These are phyloP conservation scores for Dioscorea dumetorum DNA, from an alignment of 106 monocot species.

Conservation along the genomic window DNA sequence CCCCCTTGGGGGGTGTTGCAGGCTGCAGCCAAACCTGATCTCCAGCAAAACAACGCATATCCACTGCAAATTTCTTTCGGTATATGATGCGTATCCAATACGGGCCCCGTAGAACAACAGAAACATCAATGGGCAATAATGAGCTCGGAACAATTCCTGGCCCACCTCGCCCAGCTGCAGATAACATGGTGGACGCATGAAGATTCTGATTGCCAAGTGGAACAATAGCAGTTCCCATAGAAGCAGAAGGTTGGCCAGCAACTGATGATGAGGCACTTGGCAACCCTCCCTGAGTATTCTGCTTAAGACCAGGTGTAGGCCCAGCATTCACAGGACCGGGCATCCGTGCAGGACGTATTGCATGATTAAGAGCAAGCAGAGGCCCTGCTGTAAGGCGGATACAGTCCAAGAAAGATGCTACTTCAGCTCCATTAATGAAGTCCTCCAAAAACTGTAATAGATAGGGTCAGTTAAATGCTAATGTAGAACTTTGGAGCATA, in stretches of 20 bases:
- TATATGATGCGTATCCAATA: slow-evolving; percentile 99
- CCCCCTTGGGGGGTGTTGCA: slow-evolving; percentile 94
- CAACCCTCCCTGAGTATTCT: slow-evolving; percentile 41
- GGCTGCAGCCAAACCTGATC: slow-evolving; percentile 99
- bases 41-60: slow-evolving; percentile 99
- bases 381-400: slow-evolving; percentile 96
- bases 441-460: slow-evolving; percentile 90
- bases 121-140: slow-evolving; percentile 92
- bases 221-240: slow-evolving; percentile 12
- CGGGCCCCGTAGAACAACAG: slow-evolving; percentile 87
- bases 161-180: slow-evolving; percentile 75
- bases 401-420: slow-evolving; percentile 95
- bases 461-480: background rate
- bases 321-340: slow-evolving; percentile 64
- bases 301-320: slow-evolving; percentile 47
- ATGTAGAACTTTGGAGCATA: background rate
- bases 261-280: slow-evolving; percentile 41
- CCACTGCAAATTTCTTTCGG: slow-evolving; percentile 96
- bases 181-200: slow-evolving; percentile 60
- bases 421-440: slow-evolving; percentile 93
- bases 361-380: slow-evolving; percentile 82
- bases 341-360: slow-evolving; percentile 94
- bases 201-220: slow-evolving; percentile 46
- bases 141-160: slow-evolving; percentile 97
- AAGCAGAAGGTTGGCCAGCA: slow-evolving; percentile 18